phyloP scores from a whole-genome alignment of 108 stramenopile species.

The Epithemia pelagica region DNA sequence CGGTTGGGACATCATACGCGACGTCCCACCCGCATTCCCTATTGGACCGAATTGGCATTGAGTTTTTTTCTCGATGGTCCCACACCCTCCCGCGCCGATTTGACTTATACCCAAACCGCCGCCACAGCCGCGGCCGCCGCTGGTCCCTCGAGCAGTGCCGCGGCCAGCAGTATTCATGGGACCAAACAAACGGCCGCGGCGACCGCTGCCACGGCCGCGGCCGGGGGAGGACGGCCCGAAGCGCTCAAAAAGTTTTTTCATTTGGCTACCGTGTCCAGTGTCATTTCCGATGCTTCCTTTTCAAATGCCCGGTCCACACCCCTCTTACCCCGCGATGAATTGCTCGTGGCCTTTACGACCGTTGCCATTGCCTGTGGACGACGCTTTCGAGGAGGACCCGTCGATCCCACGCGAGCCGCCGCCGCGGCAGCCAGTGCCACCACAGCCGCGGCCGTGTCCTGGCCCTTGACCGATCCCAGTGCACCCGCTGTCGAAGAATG shows the following conservation, averaged over 20 bases:
- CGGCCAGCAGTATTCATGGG: background rate
- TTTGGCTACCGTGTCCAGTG: constrained; percentile 5
- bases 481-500: constrained; percentile 26
- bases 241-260: constrained; percentile 20
- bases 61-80: constrained; percentile 62
- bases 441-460: background rate
- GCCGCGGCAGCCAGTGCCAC: background rate
- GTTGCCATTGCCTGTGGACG: constrained; percentile 34
- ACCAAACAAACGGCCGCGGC: background rate
- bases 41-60: constrained; percentile 56
- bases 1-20: constrained; percentile 15
- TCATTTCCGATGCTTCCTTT: constrained; percentile 12
- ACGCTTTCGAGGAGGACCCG: constrained; percentile 8
- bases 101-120: constrained; percentile 6
- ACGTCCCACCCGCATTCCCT: constrained; percentile 40
- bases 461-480: background rate
- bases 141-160: background rate
- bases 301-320: background rate
- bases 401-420: background rate
- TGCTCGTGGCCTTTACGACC: constrained; percentile 30
- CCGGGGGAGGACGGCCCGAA: background rate
- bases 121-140: constrained; percentile 4
- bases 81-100: constrained; percentile 4
- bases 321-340: constrained; percentile 19
- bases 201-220: background rate